Evolutionary conservation across 192 early-diverging fungal species (phyloP).

Genomic region (Kickxella alabastrina): DNA sequence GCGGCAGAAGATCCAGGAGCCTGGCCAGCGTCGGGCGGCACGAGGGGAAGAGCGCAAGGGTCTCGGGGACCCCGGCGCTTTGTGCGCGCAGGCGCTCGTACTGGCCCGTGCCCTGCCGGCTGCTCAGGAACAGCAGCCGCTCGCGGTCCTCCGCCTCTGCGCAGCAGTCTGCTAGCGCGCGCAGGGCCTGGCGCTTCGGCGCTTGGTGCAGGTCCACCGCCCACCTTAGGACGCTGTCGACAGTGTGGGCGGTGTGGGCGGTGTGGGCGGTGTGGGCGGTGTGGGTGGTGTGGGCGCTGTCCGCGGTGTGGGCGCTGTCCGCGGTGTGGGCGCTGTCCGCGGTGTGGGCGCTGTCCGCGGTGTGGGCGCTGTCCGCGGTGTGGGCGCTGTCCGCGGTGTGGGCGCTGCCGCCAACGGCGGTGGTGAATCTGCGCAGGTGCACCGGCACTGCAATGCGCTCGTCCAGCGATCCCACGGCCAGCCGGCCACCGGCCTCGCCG

Average conservation of each 20-base stretch:
- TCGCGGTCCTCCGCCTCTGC: slow-evolving; percentile 66
- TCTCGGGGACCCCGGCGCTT: slow-evolving; percentile 71
- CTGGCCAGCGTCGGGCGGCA: slow-evolving; percentile 61
- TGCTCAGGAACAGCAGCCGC: slow-evolving; percentile 73
- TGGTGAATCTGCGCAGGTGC: slow-evolving; percentile 22
- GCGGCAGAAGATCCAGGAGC: slow-evolving; percentile 74
- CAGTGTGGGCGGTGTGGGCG: slow-evolving; percentile 52
- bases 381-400: too few species aligned
- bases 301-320: too few species aligned
- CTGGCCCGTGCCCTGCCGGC: slow-evolving; percentile 63
- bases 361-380: too few species aligned
- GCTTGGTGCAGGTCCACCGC: slow-evolving; percentile 68
- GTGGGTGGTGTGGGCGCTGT: too few species aligned
- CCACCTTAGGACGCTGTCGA: slow-evolving; percentile 69
- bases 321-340: too few species aligned
- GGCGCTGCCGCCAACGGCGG: too few species aligned
- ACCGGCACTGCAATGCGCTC: slow-evolving; percentile 33
- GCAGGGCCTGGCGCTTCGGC: slow-evolving; percentile 78
- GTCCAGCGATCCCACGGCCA: slow-evolving; percentile 36
- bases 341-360: too few species aligned
- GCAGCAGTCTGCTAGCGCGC: slow-evolving; percentile 78
- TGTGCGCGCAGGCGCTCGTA: slow-evolving; percentile 69
- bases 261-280: too few species aligned
- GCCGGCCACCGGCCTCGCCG: slow-evolving; percentile 38
- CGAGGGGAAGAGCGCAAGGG: slow-evolving; percentile 76